Evolutionary conservation across 2,329 filamentous ascomycete genomes (phyloP).

Genomic region (Fusarium sp.): DNA sequence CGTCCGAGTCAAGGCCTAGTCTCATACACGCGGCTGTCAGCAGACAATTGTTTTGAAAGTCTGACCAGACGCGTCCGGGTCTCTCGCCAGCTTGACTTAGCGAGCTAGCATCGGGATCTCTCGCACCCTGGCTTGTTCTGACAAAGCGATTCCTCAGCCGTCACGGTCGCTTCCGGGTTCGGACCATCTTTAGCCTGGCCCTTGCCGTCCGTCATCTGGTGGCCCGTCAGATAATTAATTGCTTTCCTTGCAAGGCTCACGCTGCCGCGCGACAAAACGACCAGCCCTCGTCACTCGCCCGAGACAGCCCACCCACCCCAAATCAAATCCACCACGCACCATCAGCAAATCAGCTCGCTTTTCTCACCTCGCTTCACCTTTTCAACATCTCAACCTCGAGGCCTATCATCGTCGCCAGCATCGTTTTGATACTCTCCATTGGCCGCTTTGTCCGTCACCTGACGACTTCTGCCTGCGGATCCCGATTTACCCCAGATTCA

Average conservation of each 20-base stretch:
- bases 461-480: slow-evolving; percentile 56
- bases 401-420: slow-evolving; percentile 65
- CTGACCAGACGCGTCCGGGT: slow-evolving; percentile 18
- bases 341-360: slow-evolving; percentile 65
- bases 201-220: slow-evolving; percentile 5
- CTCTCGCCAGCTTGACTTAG: neutral
- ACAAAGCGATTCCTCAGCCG: slow-evolving; percentile 10
- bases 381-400: slow-evolving; percentile 55
- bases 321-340: slow-evolving; percentile 43
- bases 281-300: slow-evolving; percentile 39
- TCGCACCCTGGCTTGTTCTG: neutral
- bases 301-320: slow-evolving; percentile 46
- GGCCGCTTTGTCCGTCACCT: slow-evolving; percentile 62
- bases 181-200: slow-evolving; percentile 11
- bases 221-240: slow-evolving; percentile 12
- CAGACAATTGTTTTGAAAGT: slow-evolving; percentile 3
- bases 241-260: slow-evolving; percentile 11
- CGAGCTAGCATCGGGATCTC: neutral
- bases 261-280: slow-evolving; percentile 39
- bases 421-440: slow-evolving; percentile 59
- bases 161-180: slow-evolving; percentile 2
- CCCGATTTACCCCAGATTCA: slow-evolving; percentile 44
- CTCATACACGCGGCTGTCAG: slow-evolving; percentile 10
- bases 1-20: slow-evolving; percentile 4
- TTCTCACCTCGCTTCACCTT: slow-evolving; percentile 49